Evolutionary conservation across 2,329 filamentous ascomycete genomes (phyloP).

Genomic region (Aspergillus sp.): DNA sequence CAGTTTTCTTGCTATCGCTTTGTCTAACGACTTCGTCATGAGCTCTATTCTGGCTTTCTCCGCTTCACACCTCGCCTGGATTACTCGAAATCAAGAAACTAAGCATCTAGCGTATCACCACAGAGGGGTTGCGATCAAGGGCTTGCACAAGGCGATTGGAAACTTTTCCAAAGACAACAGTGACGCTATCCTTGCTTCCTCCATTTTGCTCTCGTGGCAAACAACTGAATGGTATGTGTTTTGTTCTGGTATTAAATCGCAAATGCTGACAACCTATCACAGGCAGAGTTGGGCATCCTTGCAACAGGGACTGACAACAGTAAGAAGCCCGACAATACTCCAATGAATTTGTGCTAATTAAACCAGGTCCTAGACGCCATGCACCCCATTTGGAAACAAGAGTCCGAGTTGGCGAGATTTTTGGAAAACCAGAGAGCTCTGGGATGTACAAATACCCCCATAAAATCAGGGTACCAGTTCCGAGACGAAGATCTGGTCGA

Average conservation of each 20-base stretch:
- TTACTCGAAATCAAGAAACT: slow-evolving; percentile 79
- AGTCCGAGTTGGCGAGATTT: slow-evolving; percentile 59
- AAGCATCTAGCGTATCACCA: slow-evolving; percentile 87
- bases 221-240: slow-evolving; percentile 82
- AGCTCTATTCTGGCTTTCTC: slow-evolving; percentile 87
- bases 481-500: slow-evolving; percentile 65
- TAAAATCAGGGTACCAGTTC: slow-evolving; percentile 28
- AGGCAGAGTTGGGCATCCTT: slow-evolving; percentile 91
- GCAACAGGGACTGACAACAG: slow-evolving; percentile 85
- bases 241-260: slow-evolving; percentile 12
- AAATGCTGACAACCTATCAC: slow-evolving; percentile 31
- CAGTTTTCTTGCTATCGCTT: slow-evolving; percentile 77
- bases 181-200: slow-evolving; percentile 86
- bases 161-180: slow-evolving; percentile 81
- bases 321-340: slow-evolving; percentile 42
- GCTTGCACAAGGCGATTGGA: slow-evolving; percentile 80
- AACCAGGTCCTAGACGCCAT: slow-evolving; percentile 79
- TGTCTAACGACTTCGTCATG: slow-evolving; percentile 85
- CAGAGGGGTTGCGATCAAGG: slow-evolving; percentile 77
- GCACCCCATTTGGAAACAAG: slow-evolving; percentile 78
- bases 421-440: slow-evolving; percentile 37
- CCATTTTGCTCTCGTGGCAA: slow-evolving; percentile 91
- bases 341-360: neutral
- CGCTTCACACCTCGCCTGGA: slow-evolving; percentile 88
- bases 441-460: slow-evolving; percentile 27